Evolutionary conservation across 495 filamentous ascomycete species (phyloP).

Genomic region (Hapsidospora chrysogenum): DNA sequence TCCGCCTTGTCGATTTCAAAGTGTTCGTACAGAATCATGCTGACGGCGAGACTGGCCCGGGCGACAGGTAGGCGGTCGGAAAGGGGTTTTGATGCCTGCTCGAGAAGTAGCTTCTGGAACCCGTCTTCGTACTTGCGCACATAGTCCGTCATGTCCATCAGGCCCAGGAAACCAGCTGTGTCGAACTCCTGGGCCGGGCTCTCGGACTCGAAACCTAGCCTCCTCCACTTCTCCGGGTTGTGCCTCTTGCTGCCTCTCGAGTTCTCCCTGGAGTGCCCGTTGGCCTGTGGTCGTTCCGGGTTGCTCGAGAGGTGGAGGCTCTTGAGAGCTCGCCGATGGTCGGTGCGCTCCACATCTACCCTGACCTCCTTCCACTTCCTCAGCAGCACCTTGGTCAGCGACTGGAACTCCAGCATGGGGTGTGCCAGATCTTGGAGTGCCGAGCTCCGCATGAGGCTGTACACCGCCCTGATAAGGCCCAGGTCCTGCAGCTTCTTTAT

Average conservation of each 20-base stretch:
- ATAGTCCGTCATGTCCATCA: constrained; percentile 96
- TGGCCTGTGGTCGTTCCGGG: constrained; percentile 33
- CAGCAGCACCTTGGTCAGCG: constrained; percentile 75
- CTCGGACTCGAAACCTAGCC: constrained; percentile 85
- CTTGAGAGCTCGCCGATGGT: constrained; percentile 78
- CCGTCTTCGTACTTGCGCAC: constrained; percentile 78
- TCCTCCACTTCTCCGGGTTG: constrained; percentile 85
- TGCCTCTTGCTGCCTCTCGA: constrained; percentile 44
- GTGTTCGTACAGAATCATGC: constrained; percentile 79
- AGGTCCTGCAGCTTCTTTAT: constrained; percentile 86
- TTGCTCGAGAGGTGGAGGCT: constrained; percentile 71
- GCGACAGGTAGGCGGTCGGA: constrained; percentile 77
- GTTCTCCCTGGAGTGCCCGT: constrained; percentile 8
- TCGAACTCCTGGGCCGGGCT: constrained; percentile 74
- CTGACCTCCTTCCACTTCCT: constrained; percentile 79
- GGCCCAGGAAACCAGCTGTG: constrained; percentile 71
- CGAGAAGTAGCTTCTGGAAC: constrained; percentile 79
- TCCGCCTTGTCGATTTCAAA: constrained; percentile 88
- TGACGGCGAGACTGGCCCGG: constrained; percentile 72
- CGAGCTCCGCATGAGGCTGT: constrained; percentile 79
- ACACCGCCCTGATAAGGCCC: constrained; percentile 84
- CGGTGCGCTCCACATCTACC: constrained; percentile 70
- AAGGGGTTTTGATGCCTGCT: constrained; percentile 61
- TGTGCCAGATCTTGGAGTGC: constrained; percentile 88
- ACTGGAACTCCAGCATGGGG: constrained; percentile 88